Evolutionary conservation across 2,329 filamentous ascomycete genomes (phyloP).

Genomic region (Phialophora verrucosa): DNA sequence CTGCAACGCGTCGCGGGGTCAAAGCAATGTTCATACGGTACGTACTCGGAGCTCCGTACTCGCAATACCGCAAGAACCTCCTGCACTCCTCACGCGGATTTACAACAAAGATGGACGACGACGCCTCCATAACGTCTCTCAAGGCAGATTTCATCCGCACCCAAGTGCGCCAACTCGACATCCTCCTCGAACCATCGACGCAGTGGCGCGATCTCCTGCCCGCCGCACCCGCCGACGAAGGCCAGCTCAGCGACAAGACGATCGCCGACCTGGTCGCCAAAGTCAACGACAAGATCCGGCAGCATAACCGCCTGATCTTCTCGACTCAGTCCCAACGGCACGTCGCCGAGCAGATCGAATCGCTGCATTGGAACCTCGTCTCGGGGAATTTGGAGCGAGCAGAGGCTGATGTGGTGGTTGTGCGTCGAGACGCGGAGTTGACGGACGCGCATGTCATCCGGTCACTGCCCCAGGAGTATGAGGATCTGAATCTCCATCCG

Average conservation of each 20-base stretch:
- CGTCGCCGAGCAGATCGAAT: slow-evolving; percentile 62
- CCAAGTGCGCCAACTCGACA: slow-evolving; percentile 59
- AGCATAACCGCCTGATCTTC: slow-evolving; percentile 61
- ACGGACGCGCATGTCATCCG: slow-evolving; percentile 21
- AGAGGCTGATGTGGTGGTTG: slow-evolving; percentile 22
- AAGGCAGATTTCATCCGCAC: slow-evolving; percentile 59
- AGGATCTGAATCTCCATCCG: slow-evolving; percentile 21
- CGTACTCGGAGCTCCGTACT: too few species aligned
- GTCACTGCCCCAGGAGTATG: slow-evolving; percentile 25
- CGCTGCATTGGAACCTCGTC: slow-evolving; percentile 60
- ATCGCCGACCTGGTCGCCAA: slow-evolving; percentile 59
- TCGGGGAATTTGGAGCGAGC: slow-evolving; percentile 43
- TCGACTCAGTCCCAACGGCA: slow-evolving; percentile 61
- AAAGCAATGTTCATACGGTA: neutral
- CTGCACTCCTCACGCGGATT: too few species aligned
- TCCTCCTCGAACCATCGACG: slow-evolving; percentile 54
- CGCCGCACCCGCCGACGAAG: slow-evolving; percentile 51
- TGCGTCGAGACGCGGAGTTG: slow-evolving; percentile 27
- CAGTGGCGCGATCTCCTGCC: slow-evolving; percentile 53
- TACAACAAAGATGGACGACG: slow-evolving; percentile 29
- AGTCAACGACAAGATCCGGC: slow-evolving; percentile 59
- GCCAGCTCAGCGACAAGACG: slow-evolving; percentile 55
- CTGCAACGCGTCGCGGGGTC: neutral
- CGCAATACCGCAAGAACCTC: neutral
- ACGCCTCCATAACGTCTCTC: slow-evolving; percentile 55